These are phyloP conservation scores for Chrysosporium keratinophilum DNA, from an alignment of 2,329 filamentous ascomycete genomes.

Conservation along the genomic window DNA sequence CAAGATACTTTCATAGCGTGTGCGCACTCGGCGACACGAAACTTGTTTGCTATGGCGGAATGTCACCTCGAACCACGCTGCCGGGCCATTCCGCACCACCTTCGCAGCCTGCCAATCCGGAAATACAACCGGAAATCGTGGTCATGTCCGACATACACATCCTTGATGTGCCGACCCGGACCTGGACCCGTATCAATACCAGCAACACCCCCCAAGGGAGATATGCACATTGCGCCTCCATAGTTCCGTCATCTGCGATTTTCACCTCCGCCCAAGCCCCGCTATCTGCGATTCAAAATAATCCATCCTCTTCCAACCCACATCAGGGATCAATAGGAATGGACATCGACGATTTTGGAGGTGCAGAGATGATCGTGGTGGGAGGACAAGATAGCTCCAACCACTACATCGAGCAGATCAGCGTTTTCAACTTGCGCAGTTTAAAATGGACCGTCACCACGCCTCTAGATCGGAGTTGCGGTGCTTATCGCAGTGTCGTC, in stretches of 20 bases:
- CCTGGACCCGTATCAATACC: constrained; percentile 75
- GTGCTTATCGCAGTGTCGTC: constrained; percentile 91
- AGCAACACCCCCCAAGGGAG: constrained; percentile 79
- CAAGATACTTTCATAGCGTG: constrained; percentile 94
- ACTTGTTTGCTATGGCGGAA: constrained; percentile 93
- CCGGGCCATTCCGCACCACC: constrained; percentile 37
- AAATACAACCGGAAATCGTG: constrained; percentile 72
- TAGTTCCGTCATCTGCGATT: constrained; percentile 74
- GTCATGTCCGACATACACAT: constrained; percentile 99
- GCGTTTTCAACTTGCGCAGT: constrained; percentile 90
- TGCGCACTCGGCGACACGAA: constrained; percentile 90
- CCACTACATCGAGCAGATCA: constrained; percentile 98
- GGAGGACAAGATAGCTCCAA: constrained; percentile 96
- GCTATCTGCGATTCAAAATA: constrained; percentile 78
- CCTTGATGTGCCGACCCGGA: constrained; percentile 71
- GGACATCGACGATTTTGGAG: constrained; percentile 78
- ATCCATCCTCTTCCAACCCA: constrained; percentile 67
- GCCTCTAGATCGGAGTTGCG: constrained; percentile 79
- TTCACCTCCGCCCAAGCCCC: constrained; percentile 80
- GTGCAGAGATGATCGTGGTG: constrained; percentile 93
- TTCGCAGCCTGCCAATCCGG: constrained; percentile 39
- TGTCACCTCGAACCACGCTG: constrained; percentile 64
- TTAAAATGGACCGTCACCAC: constrained; percentile 92
- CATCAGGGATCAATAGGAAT: constrained; percentile 84
- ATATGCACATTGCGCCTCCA: constrained; percentile 92